Evolutionary conservation across 768 basidiomycete species (phyloP).

Genomic region (Phanerochaete sordida): DNA sequence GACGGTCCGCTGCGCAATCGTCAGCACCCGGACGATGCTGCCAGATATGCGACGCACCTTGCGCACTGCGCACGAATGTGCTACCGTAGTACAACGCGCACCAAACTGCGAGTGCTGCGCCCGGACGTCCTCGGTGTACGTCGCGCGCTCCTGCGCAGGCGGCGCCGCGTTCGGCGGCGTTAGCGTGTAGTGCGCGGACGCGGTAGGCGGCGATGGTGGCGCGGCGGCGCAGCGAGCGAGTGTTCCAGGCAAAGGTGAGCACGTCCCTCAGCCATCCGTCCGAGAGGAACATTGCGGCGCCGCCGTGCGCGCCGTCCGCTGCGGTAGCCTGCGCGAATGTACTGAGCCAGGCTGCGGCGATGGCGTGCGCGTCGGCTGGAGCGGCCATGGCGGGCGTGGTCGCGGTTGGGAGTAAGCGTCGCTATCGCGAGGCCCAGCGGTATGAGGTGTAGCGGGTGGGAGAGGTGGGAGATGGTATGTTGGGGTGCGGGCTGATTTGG

Average conservation of each 20-base stretch:
- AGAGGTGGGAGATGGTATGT: no score
- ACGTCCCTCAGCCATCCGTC: conserved; percentile 40
- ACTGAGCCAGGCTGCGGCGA: conserved; percentile 28
- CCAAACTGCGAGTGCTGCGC: background rate
- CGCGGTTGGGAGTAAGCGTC: no score
- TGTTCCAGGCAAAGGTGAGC: conserved; percentile 42
- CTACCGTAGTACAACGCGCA: background rate
- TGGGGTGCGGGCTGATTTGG: no score
- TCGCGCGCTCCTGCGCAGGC: background rate
- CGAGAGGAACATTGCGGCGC: conserved; percentile 27
- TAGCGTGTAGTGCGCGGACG: background rate
- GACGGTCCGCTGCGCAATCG: no score
- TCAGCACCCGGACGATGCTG: no score
- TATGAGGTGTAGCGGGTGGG: no score
- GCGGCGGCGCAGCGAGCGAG: conserved; percentile 32
- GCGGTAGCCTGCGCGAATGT: conserved; percentile 18
- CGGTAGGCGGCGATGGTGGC: conserved; percentile 30
- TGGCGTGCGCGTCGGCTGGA: background rate
- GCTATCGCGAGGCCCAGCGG: no score
- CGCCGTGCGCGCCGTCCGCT: conserved; percentile 17
- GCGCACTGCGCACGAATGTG: background rate
- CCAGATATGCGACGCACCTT: background rate
- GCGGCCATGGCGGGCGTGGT: no score
- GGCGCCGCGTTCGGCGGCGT: background rate
- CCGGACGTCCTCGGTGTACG: background rate